Evolutionary conservation across 2,329 filamentous ascomycete genomes (phyloP).

Genomic region (Exophiala xenobiotica): DNA sequence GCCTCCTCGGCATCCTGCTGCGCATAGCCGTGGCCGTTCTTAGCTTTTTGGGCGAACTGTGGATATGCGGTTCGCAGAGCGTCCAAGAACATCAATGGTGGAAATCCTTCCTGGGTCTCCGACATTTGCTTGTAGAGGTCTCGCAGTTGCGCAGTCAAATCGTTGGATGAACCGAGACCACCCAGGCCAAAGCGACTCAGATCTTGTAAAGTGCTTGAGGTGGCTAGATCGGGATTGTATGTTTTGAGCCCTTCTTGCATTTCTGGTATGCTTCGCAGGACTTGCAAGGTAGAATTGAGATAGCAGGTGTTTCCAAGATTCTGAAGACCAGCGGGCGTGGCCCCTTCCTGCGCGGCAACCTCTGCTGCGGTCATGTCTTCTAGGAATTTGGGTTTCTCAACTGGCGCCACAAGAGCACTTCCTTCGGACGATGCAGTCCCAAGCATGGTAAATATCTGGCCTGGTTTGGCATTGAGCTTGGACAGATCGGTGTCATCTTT

Average conservation of each 20-base stretch:
- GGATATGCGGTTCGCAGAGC: slow-evolving; percentile 77
- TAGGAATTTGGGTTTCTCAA: slow-evolving; percentile 79
- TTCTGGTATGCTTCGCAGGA: slow-evolving; percentile 83
- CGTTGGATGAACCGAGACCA: slow-evolving; percentile 60
- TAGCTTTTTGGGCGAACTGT: slow-evolving; percentile 88
- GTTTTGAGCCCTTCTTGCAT: slow-evolving; percentile 73
- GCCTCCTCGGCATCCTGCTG: slow-evolving; percentile 98
- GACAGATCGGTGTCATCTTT: slow-evolving; percentile 91
- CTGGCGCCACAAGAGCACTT: slow-evolving; percentile 66
- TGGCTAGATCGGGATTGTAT: slow-evolving; percentile 49
- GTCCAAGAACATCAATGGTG: slow-evolving; percentile 77
- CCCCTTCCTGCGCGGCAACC: slow-evolving; percentile 75
- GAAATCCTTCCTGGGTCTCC: slow-evolving; percentile 82
- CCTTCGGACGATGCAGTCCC: slow-evolving; percentile 68
- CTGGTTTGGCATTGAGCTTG: slow-evolving; percentile 79
- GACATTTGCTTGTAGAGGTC: slow-evolving; percentile 87
- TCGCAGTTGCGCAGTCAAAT: slow-evolving; percentile 74
- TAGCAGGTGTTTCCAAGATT: slow-evolving; percentile 99
- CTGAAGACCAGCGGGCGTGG: slow-evolving; percentile 80
- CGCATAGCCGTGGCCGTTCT: slow-evolving; percentile 80
- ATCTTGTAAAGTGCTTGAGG: slow-evolving; percentile 40
- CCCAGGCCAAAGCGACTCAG: slow-evolving; percentile 57
- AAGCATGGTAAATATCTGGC: slow-evolving; percentile 93
- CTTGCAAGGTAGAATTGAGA: slow-evolving; percentile 95
- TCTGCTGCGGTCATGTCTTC: slow-evolving; percentile 98